Conservation (phyloP, 2,329 filamentous ascomycete genomes). For the Cytospora piceae region DNA sequence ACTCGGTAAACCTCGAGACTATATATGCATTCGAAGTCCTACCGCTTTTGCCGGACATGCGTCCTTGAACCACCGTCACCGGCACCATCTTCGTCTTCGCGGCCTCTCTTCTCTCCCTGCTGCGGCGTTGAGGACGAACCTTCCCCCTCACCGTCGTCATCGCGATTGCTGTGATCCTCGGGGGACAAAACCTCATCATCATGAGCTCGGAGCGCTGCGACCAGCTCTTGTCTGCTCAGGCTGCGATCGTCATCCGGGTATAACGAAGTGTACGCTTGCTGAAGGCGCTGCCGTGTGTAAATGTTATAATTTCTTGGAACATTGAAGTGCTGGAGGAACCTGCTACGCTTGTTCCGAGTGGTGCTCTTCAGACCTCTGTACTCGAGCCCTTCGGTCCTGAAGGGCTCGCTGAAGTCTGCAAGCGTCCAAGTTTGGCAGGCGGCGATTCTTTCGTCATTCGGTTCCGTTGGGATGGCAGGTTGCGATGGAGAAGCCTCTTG, state of each 20-base stretch:
- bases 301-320: constrained; percentile 10
- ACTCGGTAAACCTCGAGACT: no score
- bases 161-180: no score
- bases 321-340: constrained; percentile 12
- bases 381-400: constrained; percentile 7
- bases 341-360: not conserved
- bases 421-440: constrained; percentile 5
- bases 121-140: no score
- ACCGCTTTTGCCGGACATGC: no score
- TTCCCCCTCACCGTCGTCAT: no score
- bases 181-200: no score
- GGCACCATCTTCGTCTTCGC: no score
- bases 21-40: no score
- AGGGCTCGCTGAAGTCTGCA: not conserved
- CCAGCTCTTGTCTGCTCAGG: not conserved
- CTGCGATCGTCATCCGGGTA: not conserved
- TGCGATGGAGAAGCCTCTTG: not conserved
- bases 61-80: no score
- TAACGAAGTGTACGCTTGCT: not conserved
- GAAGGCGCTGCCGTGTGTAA: not conserved
- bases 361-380: not conserved
- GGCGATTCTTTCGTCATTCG: not conserved
- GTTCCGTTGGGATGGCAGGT: constrained; percentile 7
- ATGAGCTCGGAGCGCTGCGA: not conserved
- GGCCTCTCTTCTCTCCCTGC: no score